A percentile compares a stretch with the other conserved stretches of the same genome.
Conservation (phyloP, 1,284 basidiomycete genomes). For the Flammula alnicola region DNA sequence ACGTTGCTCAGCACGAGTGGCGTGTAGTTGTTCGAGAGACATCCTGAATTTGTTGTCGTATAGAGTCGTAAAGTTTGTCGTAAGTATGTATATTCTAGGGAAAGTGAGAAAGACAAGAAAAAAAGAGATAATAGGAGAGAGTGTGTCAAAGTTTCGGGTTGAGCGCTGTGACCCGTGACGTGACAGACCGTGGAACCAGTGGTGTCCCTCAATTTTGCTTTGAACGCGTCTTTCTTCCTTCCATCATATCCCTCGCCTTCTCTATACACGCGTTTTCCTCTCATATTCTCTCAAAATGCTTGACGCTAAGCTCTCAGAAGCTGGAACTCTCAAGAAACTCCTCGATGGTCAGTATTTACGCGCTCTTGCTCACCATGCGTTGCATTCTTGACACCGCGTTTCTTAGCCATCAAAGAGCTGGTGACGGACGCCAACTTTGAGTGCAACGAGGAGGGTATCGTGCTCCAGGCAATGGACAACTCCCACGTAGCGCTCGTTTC, state of each 20-base stretch:
- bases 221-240: slow-evolving; percentile 12
- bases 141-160: too few species aligned
- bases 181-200: slow-evolving; percentile 21
- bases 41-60: slow-evolving; percentile 2
- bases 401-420: slow-evolving; percentile 92
- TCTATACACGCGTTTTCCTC: slow-evolving; percentile 21
- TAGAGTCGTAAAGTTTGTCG: slow-evolving; percentile 26
- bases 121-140: too few species aligned
- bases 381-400: too few species aligned
- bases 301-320: slow-evolving; percentile 87
- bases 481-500: slow-evolving; percentile 97
- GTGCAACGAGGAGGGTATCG: slow-evolving; percentile 95
- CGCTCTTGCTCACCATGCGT: too few species aligned
- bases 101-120: too few species aligned
- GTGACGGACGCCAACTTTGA: slow-evolving; percentile 99
- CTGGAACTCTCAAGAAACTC: slow-evolving; percentile 84
- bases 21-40: slow-evolving; percentile 20
- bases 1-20: slow-evolving; percentile 33
- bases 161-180: slow-evolving; percentile 19
- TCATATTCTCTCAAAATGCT: slow-evolving; percentile 61
- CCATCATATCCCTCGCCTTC: slow-evolving; percentile 11
- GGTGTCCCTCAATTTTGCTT: slow-evolving; percentile 12
- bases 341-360: slow-evolving; percentile 71
- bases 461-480: slow-evolving; percentile 99
- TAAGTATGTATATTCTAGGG: too few species aligned